Evolutionary conservation across 1,284 basidiomycete species (phyloP).

Genomic region (Trametes versicolor): DNA sequence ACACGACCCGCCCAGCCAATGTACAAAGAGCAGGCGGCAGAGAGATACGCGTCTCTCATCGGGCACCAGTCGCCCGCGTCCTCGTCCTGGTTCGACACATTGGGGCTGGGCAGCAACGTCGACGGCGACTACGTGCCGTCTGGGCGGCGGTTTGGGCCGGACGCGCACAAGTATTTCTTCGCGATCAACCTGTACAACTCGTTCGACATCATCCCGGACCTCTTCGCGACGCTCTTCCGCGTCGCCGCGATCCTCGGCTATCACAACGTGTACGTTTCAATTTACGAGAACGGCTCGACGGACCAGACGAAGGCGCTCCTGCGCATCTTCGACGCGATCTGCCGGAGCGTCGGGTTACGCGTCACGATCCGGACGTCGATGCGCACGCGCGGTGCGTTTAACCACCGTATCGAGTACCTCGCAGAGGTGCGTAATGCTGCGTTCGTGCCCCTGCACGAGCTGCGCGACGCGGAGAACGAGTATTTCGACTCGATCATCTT

Average conservation of each 20-base stretch:
- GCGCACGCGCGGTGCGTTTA: slow-evolving; percentile 94
- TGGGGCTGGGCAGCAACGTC: slow-evolving; percentile 55
- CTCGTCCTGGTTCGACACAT: slow-evolving; percentile 69
- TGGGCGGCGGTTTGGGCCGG: slow-evolving; percentile 54
- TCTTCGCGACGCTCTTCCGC: slow-evolving; percentile 95
- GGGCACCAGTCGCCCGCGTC: slow-evolving; percentile 75
- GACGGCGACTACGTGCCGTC: slow-evolving; percentile 55
- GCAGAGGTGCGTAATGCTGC: slow-evolving; percentile 97
- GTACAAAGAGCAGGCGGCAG: slow-evolving; percentile 84
- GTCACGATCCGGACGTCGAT: slow-evolving; percentile 91
- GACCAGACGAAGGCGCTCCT: slow-evolving; percentile 97
- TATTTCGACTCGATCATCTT: slow-evolving; percentile 95
- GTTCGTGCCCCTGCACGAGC: slow-evolving; percentile 91
- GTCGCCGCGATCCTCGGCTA: slow-evolving; percentile 90
- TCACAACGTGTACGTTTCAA: slow-evolving; percentile 96
- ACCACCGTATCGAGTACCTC: slow-evolving; percentile 97
- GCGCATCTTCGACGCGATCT: slow-evolving; percentile 91
- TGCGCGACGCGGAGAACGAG: slow-evolving; percentile 89
- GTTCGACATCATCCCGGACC: slow-evolving; percentile 96
- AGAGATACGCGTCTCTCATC: slow-evolving; percentile 85
- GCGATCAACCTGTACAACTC: slow-evolving; percentile 98
- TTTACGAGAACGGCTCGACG: slow-evolving; percentile 96
- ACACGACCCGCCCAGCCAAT: slow-evolving; percentile 84
- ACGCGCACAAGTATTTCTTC: slow-evolving; percentile 96
- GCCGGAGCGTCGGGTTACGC: slow-evolving; percentile 87